Evolutionary conservation across 805 yeast genomes (phyloP), one percentile per base, ranked within the genome.

Genomic region (Schwanniomyces vanrijiae): DNA sequence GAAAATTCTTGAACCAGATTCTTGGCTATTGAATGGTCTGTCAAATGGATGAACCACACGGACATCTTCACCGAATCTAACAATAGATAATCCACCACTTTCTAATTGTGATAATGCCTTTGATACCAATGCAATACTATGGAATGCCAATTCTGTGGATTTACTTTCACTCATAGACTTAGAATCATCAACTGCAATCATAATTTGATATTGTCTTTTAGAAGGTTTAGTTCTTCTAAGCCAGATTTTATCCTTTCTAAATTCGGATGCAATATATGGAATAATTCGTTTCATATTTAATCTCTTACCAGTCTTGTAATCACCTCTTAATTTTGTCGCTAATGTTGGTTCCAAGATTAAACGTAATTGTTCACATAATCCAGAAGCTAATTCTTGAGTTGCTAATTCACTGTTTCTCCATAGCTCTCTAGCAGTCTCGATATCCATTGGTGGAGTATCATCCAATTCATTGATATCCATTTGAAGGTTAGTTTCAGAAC

Each of bases 201-300:
- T 88, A 52, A 94, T 88, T 72, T 94, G 99, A 66, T 94, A 94
- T 64, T 91, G 94, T 60, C 99, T 84, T 73, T 94, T 94, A 55
- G 96, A 88, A 47, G 99, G 99, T 63, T 94, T 92, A 5, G 97
- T 90, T 68, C 99, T 82, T 64, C 97, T 82, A 70, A 94, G 78
- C 99, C 99, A 94, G 48, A 94, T 94, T 75, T 94, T 94, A 66
- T 94, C 99, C 65, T 94, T 94, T 60, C 96, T 84, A 81, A 90
- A 94, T 60, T 90, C 96, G 33, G 96, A 88, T 0, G 99, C 99
- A 73, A 94, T 94, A 66, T 92, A 94, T 5, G 98, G 96, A 60
- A 94, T 94, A 59, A 94, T 94, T 55, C 97, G 79, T 75, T 92
- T 94, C 98, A 94, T 91, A 68, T 94, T 94, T 59, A 94, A 79